Percentiles rank a stretch among this genome's conserved stretches.
Conservation (phyloP, 2,329 filamentous ascomycete genomes). For the Cryphonectria radicalis region DNA sequence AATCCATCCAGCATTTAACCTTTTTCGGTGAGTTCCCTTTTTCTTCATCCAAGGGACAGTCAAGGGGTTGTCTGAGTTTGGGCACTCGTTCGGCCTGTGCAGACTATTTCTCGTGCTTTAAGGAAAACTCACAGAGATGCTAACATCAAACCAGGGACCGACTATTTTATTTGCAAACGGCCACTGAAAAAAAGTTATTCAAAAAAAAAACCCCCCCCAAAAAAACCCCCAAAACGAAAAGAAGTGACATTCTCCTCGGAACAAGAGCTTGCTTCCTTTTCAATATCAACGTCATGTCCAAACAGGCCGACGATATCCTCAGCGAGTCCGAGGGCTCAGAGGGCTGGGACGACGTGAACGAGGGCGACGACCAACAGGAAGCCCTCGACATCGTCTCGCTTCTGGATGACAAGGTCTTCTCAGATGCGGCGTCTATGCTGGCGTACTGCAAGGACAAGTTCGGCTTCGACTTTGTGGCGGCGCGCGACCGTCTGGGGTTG, state of each 20-base stretch:
- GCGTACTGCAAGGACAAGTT: conserved; percentile 68
- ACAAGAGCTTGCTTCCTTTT: not conserved
- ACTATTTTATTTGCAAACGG: not conserved
- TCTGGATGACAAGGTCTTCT: conserved; percentile 68
- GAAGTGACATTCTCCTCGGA: not conserved
- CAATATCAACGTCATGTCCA: conserved; percentile 18
- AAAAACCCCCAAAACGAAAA: not conserved
- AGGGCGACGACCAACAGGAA: conserved; percentile 65
- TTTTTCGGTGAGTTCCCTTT: not conserved
- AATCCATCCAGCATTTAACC: not conserved
- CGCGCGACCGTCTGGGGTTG: conserved; percentile 60
- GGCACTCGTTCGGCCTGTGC: not conserved
- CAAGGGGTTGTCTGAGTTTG: not conserved
- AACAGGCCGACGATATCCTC: conserved; percentile 30
- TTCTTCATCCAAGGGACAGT: not conserved
- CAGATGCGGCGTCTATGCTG: conserved; percentile 68
- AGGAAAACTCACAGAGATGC: not conserved
- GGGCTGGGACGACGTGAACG: conserved; percentile 38
- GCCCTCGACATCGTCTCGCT: conserved; percentile 67
- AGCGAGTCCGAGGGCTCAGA: conserved; percentile 45
- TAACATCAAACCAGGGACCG: not conserved
- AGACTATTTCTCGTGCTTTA: not conserved
- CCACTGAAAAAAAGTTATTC: not conserved
- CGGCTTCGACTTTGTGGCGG: conserved; percentile 67
- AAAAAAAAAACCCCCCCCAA: not conserved